These are phyloP conservation scores for Neoscytalidium dimidiatum DNA, from an alignment of 2,329 filamentous ascomycete species.

Conservation along the genomic window DNA sequence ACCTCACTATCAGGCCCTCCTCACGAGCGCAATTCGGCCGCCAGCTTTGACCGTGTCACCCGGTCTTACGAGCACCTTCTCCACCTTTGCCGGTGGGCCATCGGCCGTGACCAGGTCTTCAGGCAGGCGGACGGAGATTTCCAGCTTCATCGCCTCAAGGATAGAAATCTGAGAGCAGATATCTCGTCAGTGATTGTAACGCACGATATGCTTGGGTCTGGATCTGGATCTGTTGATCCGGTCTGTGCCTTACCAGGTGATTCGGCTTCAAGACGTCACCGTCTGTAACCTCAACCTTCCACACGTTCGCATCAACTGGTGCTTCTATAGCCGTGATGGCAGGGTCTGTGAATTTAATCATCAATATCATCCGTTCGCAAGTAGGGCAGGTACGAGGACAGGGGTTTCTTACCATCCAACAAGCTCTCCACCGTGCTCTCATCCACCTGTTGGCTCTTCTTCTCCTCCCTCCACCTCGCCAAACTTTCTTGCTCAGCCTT, in stretches of 20 bases:
- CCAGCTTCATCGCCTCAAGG: slow-evolving; percentile 51
- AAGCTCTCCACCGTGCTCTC: slow-evolving; percentile 52
- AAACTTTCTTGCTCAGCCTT: slow-evolving; percentile 50
- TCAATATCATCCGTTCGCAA: not conserved
- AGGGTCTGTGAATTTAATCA: slow-evolving; percentile 26
- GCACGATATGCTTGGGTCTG: not conserved
- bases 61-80: slow-evolving; percentile 45
- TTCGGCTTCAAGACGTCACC: slow-evolving; percentile 36
- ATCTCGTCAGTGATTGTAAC: not conserved
- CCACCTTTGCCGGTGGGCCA: slow-evolving; percentile 29
- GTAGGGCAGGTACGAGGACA: not conserved
- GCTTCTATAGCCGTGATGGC: slow-evolving; percentile 42
- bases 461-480: slow-evolving; percentile 46
- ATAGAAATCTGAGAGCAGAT: slow-evolving; percentile 35
- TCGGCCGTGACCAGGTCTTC: slow-evolving; percentile 28
- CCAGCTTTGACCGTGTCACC: slow-evolving; percentile 43
- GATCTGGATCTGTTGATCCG: no score
- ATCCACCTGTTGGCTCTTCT: slow-evolving; percentile 46
- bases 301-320: slow-evolving; percentile 49
- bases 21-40: slow-evolving; percentile 33
- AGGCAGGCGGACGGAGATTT: slow-evolving; percentile 46
- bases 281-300: slow-evolving; percentile 46
- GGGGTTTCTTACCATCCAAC: slow-evolving; percentile 43
- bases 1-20: not conserved
- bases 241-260: slow-evolving; percentile 31